phyloP scores from a whole-genome alignment of 768 basidiomycete species.

The Lepiota venenata region DNA sequence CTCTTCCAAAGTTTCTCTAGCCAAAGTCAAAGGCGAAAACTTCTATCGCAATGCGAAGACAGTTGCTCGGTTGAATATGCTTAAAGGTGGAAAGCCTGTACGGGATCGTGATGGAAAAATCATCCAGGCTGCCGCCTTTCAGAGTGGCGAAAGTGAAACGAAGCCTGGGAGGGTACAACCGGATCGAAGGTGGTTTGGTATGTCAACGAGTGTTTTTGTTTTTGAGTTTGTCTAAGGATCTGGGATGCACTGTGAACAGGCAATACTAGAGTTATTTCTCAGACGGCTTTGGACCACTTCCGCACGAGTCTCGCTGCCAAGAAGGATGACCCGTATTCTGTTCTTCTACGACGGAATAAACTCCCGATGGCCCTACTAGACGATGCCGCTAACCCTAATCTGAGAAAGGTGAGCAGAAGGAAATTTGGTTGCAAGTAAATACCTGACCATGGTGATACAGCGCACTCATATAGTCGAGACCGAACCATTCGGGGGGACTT shows the following conservation, averaged over 20 bases:
- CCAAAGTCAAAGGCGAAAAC: slow-evolving; percentile 89
- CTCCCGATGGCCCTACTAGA: slow-evolving; percentile 95
- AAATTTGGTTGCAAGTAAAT: neutral
- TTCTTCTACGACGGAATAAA: slow-evolving; percentile 91
- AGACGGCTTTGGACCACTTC: slow-evolving; percentile 95
- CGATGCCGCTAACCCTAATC: slow-evolving; percentile 78
- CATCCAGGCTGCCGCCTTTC: slow-evolving; percentile 90
- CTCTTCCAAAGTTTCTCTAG: slow-evolving; percentile 51
- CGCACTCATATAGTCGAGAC: slow-evolving; percentile 93
- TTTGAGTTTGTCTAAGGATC: neutral
- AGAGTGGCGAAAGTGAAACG: slow-evolving; percentile 91
- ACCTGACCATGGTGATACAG: slow-evolving; percentile 33
- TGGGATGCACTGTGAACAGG: slow-evolving; percentile 43
- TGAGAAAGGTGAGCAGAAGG: slow-evolving; percentile 59
- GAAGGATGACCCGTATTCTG: slow-evolving; percentile 95
- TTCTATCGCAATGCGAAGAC: slow-evolving; percentile 97
- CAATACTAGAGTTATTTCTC: slow-evolving; percentile 97
- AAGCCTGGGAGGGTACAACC: slow-evolving; percentile 91
- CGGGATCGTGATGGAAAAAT: slow-evolving; percentile 92
- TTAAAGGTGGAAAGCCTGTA: slow-evolving; percentile 88
- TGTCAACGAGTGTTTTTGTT: slow-evolving; percentile 24
- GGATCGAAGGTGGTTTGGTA: slow-evolving; percentile 97
- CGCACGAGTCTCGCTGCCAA: slow-evolving; percentile 79
- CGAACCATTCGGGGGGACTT: slow-evolving; percentile 92
- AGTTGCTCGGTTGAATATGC: slow-evolving; percentile 83